These are phyloP conservation scores for Vigna mungo DNA, from an alignment of 306 rosid genomes.

Conservation along the genomic window DNA sequence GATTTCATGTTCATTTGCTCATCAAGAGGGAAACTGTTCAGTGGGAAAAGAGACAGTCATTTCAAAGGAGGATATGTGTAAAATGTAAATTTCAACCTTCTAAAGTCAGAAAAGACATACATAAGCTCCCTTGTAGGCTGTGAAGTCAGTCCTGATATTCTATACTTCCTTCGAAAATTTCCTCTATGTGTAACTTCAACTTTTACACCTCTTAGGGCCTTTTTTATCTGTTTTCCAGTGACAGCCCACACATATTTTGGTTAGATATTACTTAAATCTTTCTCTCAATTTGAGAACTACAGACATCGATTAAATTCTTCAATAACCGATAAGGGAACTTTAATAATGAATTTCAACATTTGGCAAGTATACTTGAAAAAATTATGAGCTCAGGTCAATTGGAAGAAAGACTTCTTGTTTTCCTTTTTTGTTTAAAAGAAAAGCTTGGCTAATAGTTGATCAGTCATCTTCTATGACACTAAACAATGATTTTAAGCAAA, in stretches of 20 bases:
- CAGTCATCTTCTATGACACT: too few species aligned
- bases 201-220: conserved; percentile 64
- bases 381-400: too few species aligned
- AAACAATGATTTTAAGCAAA: too few species aligned
- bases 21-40: conserved; percentile 59
- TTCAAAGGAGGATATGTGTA: neutral
- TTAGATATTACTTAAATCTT: conserved; percentile 29
- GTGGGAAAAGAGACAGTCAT: conserved; percentile 16
- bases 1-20: conserved; percentile 66
- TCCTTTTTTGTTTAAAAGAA: too few species aligned
- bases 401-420: too few species aligned
- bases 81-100: neutral
- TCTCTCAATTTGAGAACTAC: neutral
- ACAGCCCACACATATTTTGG: conserved; percentile 27
- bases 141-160: conserved; percentile 60
- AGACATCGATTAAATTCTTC: neutral
- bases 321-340: too few species aligned
- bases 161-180: conserved; percentile 57
- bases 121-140: conserved; percentile 64
- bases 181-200: conserved; percentile 62
- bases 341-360: too few species aligned
- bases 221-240: conserved; percentile 52
- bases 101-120: conserved; percentile 40
- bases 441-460: too few species aligned
- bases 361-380: too few species aligned